phyloP scores from a whole-genome alignment of 805 yeast genomes.

The Yueomyces sp. region DNA sequence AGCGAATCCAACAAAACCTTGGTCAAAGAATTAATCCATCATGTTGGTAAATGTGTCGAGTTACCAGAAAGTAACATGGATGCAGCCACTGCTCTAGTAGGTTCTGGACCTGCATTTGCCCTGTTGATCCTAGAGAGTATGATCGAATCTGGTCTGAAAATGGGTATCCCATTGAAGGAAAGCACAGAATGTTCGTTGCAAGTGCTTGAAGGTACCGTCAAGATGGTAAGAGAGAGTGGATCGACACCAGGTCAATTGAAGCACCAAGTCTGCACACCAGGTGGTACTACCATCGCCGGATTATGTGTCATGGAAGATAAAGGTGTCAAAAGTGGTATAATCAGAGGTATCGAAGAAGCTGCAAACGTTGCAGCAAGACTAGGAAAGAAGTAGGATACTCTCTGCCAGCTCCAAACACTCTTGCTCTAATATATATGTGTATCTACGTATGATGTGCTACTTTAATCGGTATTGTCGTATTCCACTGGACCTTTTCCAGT shows the following conservation, averaged over 20 bases:
- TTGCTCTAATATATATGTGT: no score
- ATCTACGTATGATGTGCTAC: no score
- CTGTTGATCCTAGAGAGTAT: constrained; percentile 80
- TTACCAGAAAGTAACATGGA: constrained; percentile 90
- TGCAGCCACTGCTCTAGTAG: constrained; percentile 88
- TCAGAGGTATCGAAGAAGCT: constrained; percentile 84
- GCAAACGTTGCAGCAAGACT: constrained; percentile 59
- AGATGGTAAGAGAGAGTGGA: constrained; percentile 72
- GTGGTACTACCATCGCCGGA: constrained; percentile 96
- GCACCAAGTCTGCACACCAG: constrained; percentile 89
- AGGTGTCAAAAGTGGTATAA: constrained; percentile 76
- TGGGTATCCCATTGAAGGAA: constrained; percentile 82
- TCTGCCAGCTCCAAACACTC: no score
- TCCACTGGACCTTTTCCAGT: no score
- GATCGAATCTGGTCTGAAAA: constrained; percentile 85
- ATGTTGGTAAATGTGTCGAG: constrained; percentile 49
- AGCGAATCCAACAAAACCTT: constrained; percentile 24
- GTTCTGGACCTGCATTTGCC: constrained; percentile 94
- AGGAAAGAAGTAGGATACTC: constrained; percentile 31
- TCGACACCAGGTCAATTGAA: constrained; percentile 82
- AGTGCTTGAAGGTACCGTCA: constrained; percentile 87
- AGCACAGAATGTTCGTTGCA: constrained; percentile 83
- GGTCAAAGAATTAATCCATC: constrained; percentile 34
- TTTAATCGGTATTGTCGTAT: no score
- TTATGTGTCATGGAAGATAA: constrained; percentile 82